Conservation (phyloP, 1,139 yeast species). For the Saccharomyces hybrid region DNA sequence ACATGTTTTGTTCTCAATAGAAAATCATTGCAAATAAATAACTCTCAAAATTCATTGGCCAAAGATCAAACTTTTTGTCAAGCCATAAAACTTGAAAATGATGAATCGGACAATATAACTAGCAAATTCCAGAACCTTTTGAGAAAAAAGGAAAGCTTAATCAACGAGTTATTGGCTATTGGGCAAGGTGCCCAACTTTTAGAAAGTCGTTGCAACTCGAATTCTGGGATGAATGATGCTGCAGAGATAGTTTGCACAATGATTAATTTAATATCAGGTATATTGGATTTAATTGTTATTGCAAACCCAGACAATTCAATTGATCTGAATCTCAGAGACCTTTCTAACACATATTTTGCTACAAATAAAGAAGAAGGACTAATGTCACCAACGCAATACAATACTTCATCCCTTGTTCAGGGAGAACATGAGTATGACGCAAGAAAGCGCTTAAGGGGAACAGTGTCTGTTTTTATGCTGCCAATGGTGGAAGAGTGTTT, state of each 20-base stretch:
- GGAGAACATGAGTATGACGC: background rate
- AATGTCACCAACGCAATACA: background rate
- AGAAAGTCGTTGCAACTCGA: background rate
- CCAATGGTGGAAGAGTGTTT: background rate
- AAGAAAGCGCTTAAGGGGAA: background rate
- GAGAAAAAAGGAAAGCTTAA: background rate
- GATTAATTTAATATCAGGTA: background rate
- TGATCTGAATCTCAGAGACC: background rate
- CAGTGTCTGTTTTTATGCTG: background rate
- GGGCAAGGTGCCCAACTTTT: background rate
- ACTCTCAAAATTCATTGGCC: background rate
- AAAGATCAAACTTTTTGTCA: background rate
- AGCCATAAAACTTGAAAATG: too few species aligned
- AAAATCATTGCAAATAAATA: slow-evolving; percentile 3
- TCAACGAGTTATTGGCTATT: background rate
- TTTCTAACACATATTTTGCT: background rate
- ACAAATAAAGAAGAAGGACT: background rate
- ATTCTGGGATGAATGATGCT: background rate
- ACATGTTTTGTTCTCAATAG: slow-evolving; percentile 23
- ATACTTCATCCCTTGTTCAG: background rate
- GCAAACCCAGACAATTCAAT: background rate
- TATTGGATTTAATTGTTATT: background rate
- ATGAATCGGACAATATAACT: background rate
- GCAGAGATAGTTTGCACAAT: background rate
- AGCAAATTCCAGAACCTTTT: background rate